Conservation (phyloP, 73 alveolate species). For the Paramecium bursaria region DNA sequence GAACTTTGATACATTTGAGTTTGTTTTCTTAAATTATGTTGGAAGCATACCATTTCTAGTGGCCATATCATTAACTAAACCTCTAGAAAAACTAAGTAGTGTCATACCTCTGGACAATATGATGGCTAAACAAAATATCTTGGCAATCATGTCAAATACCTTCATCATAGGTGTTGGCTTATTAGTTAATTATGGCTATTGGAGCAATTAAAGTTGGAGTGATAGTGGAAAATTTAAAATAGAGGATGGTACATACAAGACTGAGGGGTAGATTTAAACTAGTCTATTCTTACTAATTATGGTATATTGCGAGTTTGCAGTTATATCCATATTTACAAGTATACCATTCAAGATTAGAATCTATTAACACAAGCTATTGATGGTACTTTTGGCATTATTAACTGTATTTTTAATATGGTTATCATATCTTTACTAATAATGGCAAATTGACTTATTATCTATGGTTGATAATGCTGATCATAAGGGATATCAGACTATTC, state of each 20-base stretch:
- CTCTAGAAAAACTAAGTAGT: conserved; percentile 12
- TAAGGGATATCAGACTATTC: conserved; percentile 21
- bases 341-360: conserved; percentile 46
- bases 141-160: background rate
- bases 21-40: conserved; percentile 27
- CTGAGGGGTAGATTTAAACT: conserved; percentile 56
- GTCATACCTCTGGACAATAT: conserved; percentile 59
- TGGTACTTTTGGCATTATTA: background rate
- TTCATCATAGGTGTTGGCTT: background rate
- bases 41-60: conserved; percentile 56
- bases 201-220: conserved; percentile 54
- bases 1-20: conserved; percentile 52
- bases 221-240: conserved; percentile 12
- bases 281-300: conserved; percentile 14
- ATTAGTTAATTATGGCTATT: background rate
- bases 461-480: background rate
- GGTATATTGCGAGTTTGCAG: conserved; percentile 45
- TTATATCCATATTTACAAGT: conserved; percentile 33
- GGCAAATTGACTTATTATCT: conserved; percentile 19
- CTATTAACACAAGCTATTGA: conserved; percentile 12
- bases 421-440: background rate
- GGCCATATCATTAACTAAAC: conserved; percentile 31
- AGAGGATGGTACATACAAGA: conserved; percentile 23
- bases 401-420: conserved; percentile 7
- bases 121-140: conserved; percentile 2